Evolutionary conservation across 2,329 filamentous ascomycete species (phyloP).

Genomic region (Chaetomiaceae sp.): DNA sequence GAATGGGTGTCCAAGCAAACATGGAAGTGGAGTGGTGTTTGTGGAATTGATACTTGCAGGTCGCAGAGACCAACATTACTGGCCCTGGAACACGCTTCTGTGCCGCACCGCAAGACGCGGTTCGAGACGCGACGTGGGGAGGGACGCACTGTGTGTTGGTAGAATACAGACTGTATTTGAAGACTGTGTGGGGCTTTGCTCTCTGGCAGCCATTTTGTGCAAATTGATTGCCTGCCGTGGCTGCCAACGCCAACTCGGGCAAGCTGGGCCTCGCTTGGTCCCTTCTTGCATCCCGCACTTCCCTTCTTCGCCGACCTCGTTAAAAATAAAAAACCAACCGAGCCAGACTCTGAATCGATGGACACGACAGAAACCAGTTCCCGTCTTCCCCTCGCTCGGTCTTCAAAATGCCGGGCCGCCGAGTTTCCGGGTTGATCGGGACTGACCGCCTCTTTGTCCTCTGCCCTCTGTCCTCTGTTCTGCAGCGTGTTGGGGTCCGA

Average conservation of each 20-base stretch:
- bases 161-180: background rate
- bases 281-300: too few relatives aligned
- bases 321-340: too few relatives aligned
- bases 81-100: too few relatives aligned
- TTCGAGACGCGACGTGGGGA: slow-evolving; percentile 20
- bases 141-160: slow-evolving; percentile 7
- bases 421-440: too few relatives aligned
- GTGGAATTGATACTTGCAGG: background rate
- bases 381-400: slow-evolving; percentile 7
- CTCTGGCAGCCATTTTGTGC: background rate
- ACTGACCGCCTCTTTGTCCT: slow-evolving; percentile 15
- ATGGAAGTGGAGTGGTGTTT: slow-evolving; percentile 12
- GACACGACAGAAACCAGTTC: too few relatives aligned
- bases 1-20: slow-evolving; percentile 1
- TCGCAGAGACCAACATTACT: too few relatives aligned
- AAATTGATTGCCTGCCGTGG: background rate
- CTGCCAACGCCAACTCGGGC: too few relatives aligned
- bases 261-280: too few relatives aligned
- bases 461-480: too few relatives aligned
- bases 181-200: background rate
- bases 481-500: too few relatives aligned
- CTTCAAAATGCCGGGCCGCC: too few relatives aligned
- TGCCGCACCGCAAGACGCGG: slow-evolving; percentile 19
- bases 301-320: background rate
- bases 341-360: too few relatives aligned